A percentile compares a stretch with the other conserved stretches of the same genome.
These are phyloP conservation scores for Sisymbrium altissimum DNA, from an alignment of 345 rosid genomes.

Conservation along the genomic window DNA sequence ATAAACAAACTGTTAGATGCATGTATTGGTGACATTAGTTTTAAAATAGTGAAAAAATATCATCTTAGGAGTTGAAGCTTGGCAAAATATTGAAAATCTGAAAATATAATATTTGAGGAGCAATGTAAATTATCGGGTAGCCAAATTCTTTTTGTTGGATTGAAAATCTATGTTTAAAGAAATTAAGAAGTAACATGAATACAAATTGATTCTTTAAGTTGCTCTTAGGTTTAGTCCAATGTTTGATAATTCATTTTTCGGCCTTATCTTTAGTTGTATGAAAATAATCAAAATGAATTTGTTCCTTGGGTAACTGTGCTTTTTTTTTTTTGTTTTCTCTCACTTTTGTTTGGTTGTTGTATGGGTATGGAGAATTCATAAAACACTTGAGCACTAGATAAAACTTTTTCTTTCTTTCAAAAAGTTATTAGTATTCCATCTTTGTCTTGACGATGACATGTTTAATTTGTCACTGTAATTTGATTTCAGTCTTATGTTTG, in stretches of 20 bases:
- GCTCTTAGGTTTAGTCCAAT: background rate
- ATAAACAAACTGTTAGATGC: no score
- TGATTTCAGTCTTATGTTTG: background rate
- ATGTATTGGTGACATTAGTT: no score
- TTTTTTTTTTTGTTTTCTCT: background rate
- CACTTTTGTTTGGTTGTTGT: slow-evolving; percentile 3
- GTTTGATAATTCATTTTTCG: slow-evolving; percentile 15
- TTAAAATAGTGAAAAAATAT: no score
- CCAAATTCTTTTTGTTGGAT: background rate
- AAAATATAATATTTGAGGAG: no score
- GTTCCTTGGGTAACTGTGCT: background rate
- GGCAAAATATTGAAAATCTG: no score
- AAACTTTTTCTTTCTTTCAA: background rate
- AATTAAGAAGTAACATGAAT: background rate
- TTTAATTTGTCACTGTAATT: background rate
- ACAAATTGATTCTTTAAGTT: background rate
- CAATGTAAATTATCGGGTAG: background rate
- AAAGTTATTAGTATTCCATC: background rate
- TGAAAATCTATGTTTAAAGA: background rate
- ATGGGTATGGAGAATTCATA: background rate
- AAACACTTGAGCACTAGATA: slow-evolving; percentile 13
- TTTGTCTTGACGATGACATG: background rate
- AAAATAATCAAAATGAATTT: background rate
- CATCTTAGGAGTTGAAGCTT: no score
- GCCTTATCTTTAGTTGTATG: slow-evolving; percentile 26